A percentile compares a stretch with the other conserved stretches of the same genome.
These are phyloP conservation scores for Ashbya aceris DNA, from an alignment of 1,139 yeast species.

Conservation along the genomic window DNA sequence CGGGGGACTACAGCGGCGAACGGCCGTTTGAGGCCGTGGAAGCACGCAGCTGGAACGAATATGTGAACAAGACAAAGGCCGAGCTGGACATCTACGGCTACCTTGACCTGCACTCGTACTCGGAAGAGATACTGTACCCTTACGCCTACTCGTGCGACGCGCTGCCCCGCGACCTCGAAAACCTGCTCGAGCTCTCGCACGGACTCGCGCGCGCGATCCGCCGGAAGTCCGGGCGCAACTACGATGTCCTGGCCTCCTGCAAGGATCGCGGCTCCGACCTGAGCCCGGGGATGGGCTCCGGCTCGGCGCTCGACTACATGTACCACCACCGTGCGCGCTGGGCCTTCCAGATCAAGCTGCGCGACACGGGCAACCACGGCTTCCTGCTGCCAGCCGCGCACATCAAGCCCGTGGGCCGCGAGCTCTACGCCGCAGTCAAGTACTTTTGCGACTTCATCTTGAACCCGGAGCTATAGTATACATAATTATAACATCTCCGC, in stretches of 20 bases:
- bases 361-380: constrained; percentile 81
- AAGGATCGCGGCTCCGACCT: constrained; percentile 61
- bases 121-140: constrained; percentile 76
- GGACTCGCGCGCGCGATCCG: constrained; percentile 71
- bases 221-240: constrained; percentile 49
- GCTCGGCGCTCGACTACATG: constrained; percentile 77
- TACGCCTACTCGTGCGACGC: constrained; percentile 71
- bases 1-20: constrained; percentile 76
- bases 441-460: constrained; percentile 64
- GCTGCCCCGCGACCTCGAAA: constrained; percentile 70
- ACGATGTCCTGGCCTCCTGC: constrained; percentile 70
- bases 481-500: neutral
- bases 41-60: constrained; percentile 53
- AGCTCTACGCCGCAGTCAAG: constrained; percentile 57
- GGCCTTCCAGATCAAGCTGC: constrained; percentile 74
- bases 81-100: constrained; percentile 63
- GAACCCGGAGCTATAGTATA: constrained; percentile 28
- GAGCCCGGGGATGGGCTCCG: constrained; percentile 67
- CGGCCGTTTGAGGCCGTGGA: constrained; percentile 70
- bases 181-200: constrained; percentile 69
- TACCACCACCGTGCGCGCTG: constrained; percentile 72
- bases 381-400: constrained; percentile 64
- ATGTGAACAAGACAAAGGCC: constrained; percentile 50
- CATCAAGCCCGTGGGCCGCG: constrained; percentile 70
- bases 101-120: constrained; percentile 74